These are phyloP conservation scores for Penicillium odoratum DNA, from an alignment of 495 filamentous ascomycete genomes.

Conservation along the genomic window DNA sequence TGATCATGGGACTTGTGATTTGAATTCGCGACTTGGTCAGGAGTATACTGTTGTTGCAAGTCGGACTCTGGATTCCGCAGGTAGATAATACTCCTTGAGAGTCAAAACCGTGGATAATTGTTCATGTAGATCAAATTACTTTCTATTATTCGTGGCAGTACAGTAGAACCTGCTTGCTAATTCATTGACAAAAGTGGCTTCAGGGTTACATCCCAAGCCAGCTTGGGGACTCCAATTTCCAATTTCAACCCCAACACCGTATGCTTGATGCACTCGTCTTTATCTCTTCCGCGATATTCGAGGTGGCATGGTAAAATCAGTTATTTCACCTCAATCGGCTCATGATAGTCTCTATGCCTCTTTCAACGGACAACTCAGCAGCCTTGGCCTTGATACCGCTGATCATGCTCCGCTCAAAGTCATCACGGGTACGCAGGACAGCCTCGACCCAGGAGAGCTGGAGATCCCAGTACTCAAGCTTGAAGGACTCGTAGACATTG, in stretches of 20 bases:
- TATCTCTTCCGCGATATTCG: not conserved
- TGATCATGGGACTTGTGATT: conserved; percentile 5
- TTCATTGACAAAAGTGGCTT: conserved; percentile 9
- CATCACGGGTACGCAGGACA: conserved; percentile 81
- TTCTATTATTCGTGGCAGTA: conserved; percentile 16
- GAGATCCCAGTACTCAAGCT: conserved; percentile 87
- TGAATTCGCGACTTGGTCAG: conserved; percentile 41
- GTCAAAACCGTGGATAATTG: not conserved
- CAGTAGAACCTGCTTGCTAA: conserved; percentile 8
- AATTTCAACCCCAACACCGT: not conserved
- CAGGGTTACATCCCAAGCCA: conserved; percentile 23
- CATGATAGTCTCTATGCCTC: conserved; percentile 87
- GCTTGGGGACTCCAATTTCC: conserved; percentile 19
- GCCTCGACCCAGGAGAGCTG: conserved; percentile 96
- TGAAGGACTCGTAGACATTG: conserved; percentile 78
- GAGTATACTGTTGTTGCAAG: conserved; percentile 44
- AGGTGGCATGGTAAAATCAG: not conserved
- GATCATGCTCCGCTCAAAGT: conserved; percentile 89
- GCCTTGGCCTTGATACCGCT: conserved; percentile 83
- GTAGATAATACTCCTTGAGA: not conserved
- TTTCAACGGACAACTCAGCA: conserved; percentile 75
- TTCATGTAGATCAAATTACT: not conserved
- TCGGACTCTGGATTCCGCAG: conserved; percentile 23
- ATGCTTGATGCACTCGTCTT: not conserved
- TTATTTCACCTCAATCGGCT: conserved; percentile 69